Base-by-base conservation (phyloP, 805 yeast species). In the Pichia thaimueangensis region DNA sequence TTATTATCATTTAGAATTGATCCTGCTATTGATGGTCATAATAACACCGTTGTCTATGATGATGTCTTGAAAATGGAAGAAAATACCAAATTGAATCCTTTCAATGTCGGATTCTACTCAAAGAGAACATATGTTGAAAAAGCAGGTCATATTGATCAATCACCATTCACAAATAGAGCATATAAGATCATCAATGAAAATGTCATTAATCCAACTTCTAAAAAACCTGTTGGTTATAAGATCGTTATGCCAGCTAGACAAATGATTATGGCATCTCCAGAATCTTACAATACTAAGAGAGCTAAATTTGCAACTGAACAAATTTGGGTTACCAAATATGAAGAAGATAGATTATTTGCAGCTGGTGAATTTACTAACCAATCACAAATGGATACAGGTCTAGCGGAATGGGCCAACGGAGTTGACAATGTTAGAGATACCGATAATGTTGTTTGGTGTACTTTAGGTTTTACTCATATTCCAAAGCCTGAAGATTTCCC, bases 361-460 rank as follows among this genome's bases (percentile, higher is more conserved):
- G 89, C 88, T 45, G 94, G 94, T 61, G 89, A 82, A 59, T 83
- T 84, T 70, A 84, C 94, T 48, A 85, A 84, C 63, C 94, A 84
- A 66, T 82, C 89, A 13, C 72, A 73, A 45, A 56, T 35, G 4
- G 93, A 83, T 60, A 74, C 83, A 21, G 94, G 93, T 58, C 59
- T 85, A 41, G 80, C 78, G 29, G 69, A 62, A 33, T 85, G 88
- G 82, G 84, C 85, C 30, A 71, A 80, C 56, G 82, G 83, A 50
- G 62, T 64, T 38, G 88, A 81, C 46, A 58, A 65, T 28, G 86
- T 83, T 28, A 80, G 89, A 74, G 75, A 83, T 62, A 80, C 80
- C 16, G 89, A 84, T 53, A 60, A 78, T 45, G 87, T 84, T 47
- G 81, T 84, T 34, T 84, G 91, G 89, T 83, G 85, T 50, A 83